Evolutionary conservation across 257 asterid species (phyloP).

Genomic region (Gentiana straminea): DNA sequence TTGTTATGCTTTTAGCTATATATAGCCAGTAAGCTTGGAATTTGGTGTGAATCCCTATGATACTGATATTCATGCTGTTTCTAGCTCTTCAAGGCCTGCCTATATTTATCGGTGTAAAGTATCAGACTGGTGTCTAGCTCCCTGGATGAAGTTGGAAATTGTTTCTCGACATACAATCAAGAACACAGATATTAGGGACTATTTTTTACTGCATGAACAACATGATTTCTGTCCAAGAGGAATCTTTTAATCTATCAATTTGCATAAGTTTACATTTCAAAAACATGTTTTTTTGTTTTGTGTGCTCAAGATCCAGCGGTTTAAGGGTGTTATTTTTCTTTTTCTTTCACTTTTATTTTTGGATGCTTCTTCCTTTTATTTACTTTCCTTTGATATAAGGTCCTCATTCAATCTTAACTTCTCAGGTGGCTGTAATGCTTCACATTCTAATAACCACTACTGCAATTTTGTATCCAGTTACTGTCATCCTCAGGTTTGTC

Average conservation of each 20-base stretch:
- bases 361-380: neutral
- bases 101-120: too few relatives aligned
- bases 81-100: too few relatives aligned
- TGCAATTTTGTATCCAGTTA: slow-evolving; percentile 70
- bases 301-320: neutral
- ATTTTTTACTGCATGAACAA: too few relatives aligned
- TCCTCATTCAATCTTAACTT: slow-evolving; percentile 6
- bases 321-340: neutral
- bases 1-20: too few relatives aligned
- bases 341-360: neutral
- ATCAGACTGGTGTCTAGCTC: too few relatives aligned
- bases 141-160: too few relatives aligned
- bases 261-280: neutral
- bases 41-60: too few relatives aligned
- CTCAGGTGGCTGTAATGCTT: slow-evolving; percentile 65
- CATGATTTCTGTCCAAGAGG: neutral
- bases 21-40: too few relatives aligned
- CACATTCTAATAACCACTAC: slow-evolving; percentile 58
- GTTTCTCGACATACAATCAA: too few relatives aligned
- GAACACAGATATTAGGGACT: too few relatives aligned
- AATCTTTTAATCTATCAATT: neutral
- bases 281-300: too few relatives aligned
- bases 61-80: too few relatives aligned
- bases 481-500: slow-evolving; percentile 80
- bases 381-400: neutral